These are phyloP conservation scores for Termitomyces sp. DNA, from an alignment of 768 basidiomycete genomes.

Conservation along the genomic window DNA sequence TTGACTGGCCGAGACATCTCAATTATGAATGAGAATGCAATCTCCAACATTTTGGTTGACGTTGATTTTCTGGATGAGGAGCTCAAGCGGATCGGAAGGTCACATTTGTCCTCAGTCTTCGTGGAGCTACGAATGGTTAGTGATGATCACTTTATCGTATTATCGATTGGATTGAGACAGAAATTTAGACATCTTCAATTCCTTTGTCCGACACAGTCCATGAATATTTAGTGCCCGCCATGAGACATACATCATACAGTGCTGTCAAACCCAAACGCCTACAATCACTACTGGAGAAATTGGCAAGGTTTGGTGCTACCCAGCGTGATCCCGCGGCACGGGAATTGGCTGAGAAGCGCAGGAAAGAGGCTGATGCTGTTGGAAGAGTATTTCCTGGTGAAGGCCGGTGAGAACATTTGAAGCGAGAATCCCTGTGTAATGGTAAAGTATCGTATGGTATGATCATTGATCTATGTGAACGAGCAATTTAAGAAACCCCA, in stretches of 20 bases:
- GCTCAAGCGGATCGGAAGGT: conserved; percentile 69
- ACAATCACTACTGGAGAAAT: conserved; percentile 74
- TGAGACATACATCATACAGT: conserved; percentile 64
- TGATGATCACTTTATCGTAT: conserved; percentile 16
- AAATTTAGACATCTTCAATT: conserved; percentile 62
- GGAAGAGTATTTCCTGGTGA: conserved; percentile 73
- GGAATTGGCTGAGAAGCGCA: conserved; percentile 67
- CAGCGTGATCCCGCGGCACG: conserved; percentile 57
- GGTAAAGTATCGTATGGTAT: conserved; percentile 16
- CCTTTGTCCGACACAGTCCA: conserved; percentile 70
- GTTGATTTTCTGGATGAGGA: conserved; percentile 89
- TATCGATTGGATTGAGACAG: conserved; percentile 3
- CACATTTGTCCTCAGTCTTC: conserved; percentile 71
- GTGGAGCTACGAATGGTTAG: conserved; percentile 75
- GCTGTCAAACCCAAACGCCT: conserved; percentile 69
- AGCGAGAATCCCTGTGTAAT: conserved; percentile 6
- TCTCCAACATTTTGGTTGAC: conserved; percentile 83
- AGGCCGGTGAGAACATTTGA: conserved; percentile 37
- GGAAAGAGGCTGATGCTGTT: conserved; percentile 76
- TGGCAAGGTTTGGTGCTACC: conserved; percentile 62
- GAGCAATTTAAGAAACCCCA: conserved; percentile 26
- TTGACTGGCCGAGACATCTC: conserved; percentile 71
- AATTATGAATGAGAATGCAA: conserved; percentile 85
- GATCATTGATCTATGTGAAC: conserved; percentile 35
- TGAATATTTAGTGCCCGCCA: conserved; percentile 72